A percentile compares a stretch with the other conserved stretches of the same genome.
phyloP scores from a whole-genome alignment of 2,329 filamentous ascomycete species.

The Arthrocladium fulminans region DNA sequence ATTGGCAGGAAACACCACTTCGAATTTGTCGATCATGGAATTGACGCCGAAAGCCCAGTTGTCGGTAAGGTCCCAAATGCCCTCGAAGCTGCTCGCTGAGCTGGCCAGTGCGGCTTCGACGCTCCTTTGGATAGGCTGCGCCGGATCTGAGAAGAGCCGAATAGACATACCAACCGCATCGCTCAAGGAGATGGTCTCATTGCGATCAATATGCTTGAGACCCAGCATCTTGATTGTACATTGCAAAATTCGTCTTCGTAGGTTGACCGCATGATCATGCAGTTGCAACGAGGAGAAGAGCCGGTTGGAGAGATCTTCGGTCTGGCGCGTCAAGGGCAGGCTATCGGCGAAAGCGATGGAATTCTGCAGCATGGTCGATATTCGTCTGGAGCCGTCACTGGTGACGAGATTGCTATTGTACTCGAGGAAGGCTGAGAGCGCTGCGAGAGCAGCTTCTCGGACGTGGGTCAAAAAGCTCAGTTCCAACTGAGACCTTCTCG shows the following conservation, averaged over 20 bases:
- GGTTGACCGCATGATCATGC: slow-evolving; percentile 85
- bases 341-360: slow-evolving; percentile 83
- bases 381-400: slow-evolving; percentile 83
- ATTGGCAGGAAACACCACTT: slow-evolving; percentile 55
- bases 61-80: slow-evolving; percentile 88
- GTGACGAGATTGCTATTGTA: slow-evolving; percentile 89
- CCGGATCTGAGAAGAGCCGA: slow-evolving; percentile 84
- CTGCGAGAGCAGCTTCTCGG: slow-evolving; percentile 84
- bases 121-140: slow-evolving; percentile 73
- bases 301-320: slow-evolving; percentile 76
- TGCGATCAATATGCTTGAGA: slow-evolving; percentile 73
- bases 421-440: slow-evolving; percentile 82
- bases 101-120: slow-evolving; percentile 86
- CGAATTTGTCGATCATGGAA: slow-evolving; percentile 70
- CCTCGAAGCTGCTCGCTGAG: slow-evolving; percentile 81
- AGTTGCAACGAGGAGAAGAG: slow-evolving; percentile 79
- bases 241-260: slow-evolving; percentile 82
- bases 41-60: slow-evolving; percentile 93
- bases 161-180: slow-evolving; percentile 85
- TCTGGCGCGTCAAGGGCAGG: slow-evolving; percentile 71
- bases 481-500: slow-evolving; percentile 74
- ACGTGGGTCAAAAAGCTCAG: slow-evolving; percentile 91
- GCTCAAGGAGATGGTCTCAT: slow-evolving; percentile 79
- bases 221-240: slow-evolving; percentile 90
- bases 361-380: slow-evolving; percentile 90